These are phyloP conservation scores for Hericium rajendrae DNA, from an alignment of 768 basidiomycete genomes.

Conservation along the genomic window DNA sequence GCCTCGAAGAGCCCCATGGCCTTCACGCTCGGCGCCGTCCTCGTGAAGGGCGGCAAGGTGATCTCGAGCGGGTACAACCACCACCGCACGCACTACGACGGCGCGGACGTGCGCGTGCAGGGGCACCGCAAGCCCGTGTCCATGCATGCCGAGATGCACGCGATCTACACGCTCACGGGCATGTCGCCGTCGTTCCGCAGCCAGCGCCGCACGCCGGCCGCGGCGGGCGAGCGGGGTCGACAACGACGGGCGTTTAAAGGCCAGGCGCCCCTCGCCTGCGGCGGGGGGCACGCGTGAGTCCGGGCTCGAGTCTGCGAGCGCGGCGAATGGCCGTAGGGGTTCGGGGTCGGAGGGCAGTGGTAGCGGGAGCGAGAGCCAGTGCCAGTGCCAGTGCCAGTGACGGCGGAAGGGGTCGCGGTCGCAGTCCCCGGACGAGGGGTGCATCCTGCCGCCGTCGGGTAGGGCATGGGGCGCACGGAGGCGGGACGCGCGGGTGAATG, in stretches of 20 bases:
- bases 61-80: constrained; percentile 46
- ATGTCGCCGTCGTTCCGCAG: constrained; percentile 43
- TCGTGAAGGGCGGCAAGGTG: constrained; percentile 48
- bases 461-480: constrained; percentile 26
- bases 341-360: constrained; percentile 1
- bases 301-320: neutral
- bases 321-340: neutral
- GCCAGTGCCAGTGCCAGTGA: neutral
- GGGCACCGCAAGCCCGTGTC: constrained; percentile 35
- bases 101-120: constrained; percentile 27
- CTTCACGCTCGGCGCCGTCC: constrained; percentile 36
- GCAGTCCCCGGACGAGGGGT: neutral
- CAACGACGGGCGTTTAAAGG: constrained; percentile 13
- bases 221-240: constrained; percentile 14
- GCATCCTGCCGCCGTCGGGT: constrained; percentile 3
- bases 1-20: constrained; percentile 43
- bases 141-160: constrained; percentile 58
- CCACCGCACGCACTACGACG: constrained; percentile 44
- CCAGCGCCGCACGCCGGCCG: constrained; percentile 27
- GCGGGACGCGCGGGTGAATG: constrained; percentile 34
- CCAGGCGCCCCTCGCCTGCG: constrained; percentile 10
- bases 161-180: constrained; percentile 42
- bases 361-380: constrained; percentile 6
- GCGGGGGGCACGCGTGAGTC: constrained; percentile 11
- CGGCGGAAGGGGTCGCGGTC: neutral